phyloP scores from a whole-genome alignment of 257 asterid genomes.

The Nicotiana attenuata region DNA sequence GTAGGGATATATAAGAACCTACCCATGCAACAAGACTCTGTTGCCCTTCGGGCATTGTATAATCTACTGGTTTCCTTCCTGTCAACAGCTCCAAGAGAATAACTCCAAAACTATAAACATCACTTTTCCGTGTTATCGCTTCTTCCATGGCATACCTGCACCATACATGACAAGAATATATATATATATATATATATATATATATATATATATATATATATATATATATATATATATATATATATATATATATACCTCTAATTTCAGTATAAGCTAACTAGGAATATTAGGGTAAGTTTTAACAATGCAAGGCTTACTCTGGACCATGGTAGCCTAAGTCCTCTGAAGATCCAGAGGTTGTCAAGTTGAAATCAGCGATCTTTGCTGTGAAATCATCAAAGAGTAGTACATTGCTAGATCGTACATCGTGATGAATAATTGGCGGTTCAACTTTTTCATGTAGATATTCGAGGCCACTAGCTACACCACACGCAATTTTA shows the following conservation, averaged over 20 bases:
- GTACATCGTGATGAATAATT: conserved; percentile 70
- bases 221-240: no score
- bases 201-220: no score
- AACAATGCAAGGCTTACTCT: conserved; percentile 39
- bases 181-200: no score
- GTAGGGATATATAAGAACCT: not conserved
- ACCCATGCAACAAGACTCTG: conserved; percentile 83
- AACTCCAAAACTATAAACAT: conserved; percentile 77
- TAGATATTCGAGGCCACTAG: conserved; percentile 71
- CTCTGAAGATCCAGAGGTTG: conserved; percentile 65
- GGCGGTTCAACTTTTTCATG: conserved; percentile 77
- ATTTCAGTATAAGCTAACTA: not conserved
- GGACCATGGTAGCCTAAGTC: conserved; percentile 89
- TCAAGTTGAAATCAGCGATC: conserved; percentile 68
- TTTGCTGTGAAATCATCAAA: conserved; percentile 69
- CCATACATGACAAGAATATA: not conserved
- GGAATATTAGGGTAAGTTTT: not conserved
- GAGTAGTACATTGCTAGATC: conserved; percentile 83
- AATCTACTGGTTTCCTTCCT: conserved; percentile 80
- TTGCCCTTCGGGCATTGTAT: conserved; percentile 88
- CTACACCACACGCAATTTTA: conserved; percentile 78
- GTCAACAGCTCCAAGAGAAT: conserved; percentile 65
- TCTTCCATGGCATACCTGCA: conserved; percentile 77
- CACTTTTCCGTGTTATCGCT: conserved; percentile 63
- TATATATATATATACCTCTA: no score